Evolutionary conservation across 768 basidiomycete genomes (phyloP), one percentile per base, ranked within the genome.

Genomic region (Grammothele lineata): DNA sequence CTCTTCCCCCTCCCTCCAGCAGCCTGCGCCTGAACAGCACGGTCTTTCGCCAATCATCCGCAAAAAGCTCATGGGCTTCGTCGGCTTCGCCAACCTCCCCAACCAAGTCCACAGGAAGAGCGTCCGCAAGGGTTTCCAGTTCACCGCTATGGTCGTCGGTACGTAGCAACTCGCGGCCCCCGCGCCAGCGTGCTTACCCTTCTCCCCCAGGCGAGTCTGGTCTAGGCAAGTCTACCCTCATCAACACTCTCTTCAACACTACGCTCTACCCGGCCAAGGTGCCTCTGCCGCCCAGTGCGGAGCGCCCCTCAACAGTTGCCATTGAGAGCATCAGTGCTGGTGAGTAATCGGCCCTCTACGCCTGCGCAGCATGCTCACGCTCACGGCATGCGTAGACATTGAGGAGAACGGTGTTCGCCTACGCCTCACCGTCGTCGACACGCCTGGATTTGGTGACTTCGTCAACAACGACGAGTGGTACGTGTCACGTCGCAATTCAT

Each of bases 81-180:
- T 95, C 50, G 92, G 92, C 42, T 95, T 99, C 64, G 92, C 94
- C 64, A 98, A 96, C 69, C 79, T 99, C 41, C 96, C 96, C 40
- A 98, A 99, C 78, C 96, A 99, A 70, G 95, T 98, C 37, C 96
- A 99, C 72, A 86, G 96, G 70, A 92, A 96, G 75, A 95, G 92
- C 61, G 88, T 96, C 39, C 80, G 92, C 74, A 97, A 93, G 71
- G 95, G 96, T 37, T 99, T 98, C 78, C 92, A 98, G 68, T 99
- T 99, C 74, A 95, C 93, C 45, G 78, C 84, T 56, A 98, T 99
- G 96, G 95, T 99, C 54, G 95, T 99, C 64, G 95, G 95, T 95
- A 57, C 62, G 92, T 85, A 43, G 45, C 55, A 53, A 50, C 48
- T 34, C 37, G 53, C 56, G 43, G 45, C 47, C 50, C 56, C 60